phyloP scores from a whole-genome alignment of 148 eudicot species.

The Gaultheria prostrata region DNA sequence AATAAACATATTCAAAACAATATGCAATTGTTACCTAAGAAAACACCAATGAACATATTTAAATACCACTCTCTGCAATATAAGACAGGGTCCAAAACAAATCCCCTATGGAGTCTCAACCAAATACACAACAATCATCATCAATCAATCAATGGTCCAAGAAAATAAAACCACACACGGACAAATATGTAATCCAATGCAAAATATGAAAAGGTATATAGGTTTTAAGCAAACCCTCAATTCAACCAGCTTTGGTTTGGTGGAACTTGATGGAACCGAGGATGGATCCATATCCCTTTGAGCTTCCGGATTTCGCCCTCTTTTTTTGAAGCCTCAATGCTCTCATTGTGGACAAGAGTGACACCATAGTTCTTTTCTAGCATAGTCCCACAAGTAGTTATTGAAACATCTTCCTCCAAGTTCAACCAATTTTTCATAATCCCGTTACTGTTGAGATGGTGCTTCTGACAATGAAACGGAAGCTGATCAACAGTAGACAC shows the following conservation, averaged over 20 bases:
- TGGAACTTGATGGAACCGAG: slow-evolving; percentile 23
- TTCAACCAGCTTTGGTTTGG: slow-evolving; percentile 11
- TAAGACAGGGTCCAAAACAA: neutral
- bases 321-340: neutral
- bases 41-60: neutral
- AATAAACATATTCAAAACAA: neutral
- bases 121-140: neutral
- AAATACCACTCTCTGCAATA: neutral
- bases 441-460: neutral
- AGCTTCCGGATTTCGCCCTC: neutral
- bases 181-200: neutral
- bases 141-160: neutral
- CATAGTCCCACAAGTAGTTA: slow-evolving; percentile 22
- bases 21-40: too few relatives aligned
- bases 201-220: neutral
- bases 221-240: neutral
- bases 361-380: neutral
- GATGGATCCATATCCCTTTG: slow-evolving; percentile 31
- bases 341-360: neutral
- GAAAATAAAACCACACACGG: neutral
- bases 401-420: slow-evolving; percentile 7
- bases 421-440: neutral
- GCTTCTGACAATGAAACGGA: neutral
- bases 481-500: neutral
- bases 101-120: neutral